Evolutionary conservation across 495 filamentous ascomycete genomes (phyloP), one percentile per base, ranked within the genome.

Genomic region (Aspergillus bertholletiae): DNA sequence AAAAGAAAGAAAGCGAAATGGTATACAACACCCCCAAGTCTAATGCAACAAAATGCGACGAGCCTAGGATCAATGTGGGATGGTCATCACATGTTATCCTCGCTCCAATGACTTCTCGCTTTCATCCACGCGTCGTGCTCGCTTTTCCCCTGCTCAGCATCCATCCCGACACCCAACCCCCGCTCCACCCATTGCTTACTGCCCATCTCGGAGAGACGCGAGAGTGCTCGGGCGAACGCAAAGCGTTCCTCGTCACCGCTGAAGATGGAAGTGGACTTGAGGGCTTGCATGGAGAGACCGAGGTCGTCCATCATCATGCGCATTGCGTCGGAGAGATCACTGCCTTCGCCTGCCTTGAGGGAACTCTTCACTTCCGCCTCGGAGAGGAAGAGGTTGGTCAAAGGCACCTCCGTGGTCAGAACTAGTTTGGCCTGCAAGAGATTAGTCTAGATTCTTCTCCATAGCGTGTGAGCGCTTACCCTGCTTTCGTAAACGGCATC

Each of bases 161-260:
- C 80, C 55, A 86, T 68, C 11, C 84, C 86, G 78, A 92, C 79
- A 0, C 88, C 90, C 80, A 96, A 74, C 0, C 92, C 92, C 5
- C 89, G 70, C 75, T 97, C 95, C 15, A 97, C 86, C 95, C 95
- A 98, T 66, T 96, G 84, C 69, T 86, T 82, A 59, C 89, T 92
- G 2, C 90, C 92, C 94, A 98, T 98, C 74, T 97, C 90, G 17
- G 73, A 84, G 60, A 98, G 74, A 51, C 94, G 75, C 28, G 87
- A 91, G 58, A 97, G 64, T 6, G 94, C 94, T 20, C 94, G 78
- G 47, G 92, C 92, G 71, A 98, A 98, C 0, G 94, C 94, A 74
- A 98, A 98, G 7, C 89, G 79, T 73, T 98, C 94, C 78, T 98
- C 94, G 48, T 97, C 94, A 15, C 94, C 95, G 8, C 86, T 89